phyloP scores from a whole-genome alignment of 1,139 yeast species.

The Pneumocystis oryctolagi region DNA sequence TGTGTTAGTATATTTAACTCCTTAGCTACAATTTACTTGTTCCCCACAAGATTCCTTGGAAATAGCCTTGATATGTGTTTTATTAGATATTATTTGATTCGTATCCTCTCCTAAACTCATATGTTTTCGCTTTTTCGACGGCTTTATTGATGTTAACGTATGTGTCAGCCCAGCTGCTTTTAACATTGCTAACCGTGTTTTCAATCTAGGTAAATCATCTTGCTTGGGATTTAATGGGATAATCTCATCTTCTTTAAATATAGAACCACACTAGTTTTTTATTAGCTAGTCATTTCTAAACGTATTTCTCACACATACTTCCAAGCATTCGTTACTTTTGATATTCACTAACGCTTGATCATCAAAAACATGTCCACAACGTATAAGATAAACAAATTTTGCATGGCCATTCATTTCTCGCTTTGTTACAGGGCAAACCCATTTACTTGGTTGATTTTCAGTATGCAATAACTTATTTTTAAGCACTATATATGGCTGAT shows the following conservation, averaged over 20 bases:
- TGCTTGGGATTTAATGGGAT: constrained; percentile 28
- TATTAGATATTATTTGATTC: neutral
- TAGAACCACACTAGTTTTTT: constrained; percentile 30
- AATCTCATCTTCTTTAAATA: constrained; percentile 24
- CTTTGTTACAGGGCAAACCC: constrained; percentile 42
- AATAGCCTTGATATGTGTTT: neutral
- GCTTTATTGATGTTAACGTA: constrained; percentile 30
- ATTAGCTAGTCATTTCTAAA: neutral
- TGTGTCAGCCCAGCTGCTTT: constrained; percentile 32
- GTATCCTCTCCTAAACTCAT: constrained; percentile 1
- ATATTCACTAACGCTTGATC: constrained; percentile 22
- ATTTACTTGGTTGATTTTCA: constrained; percentile 26
- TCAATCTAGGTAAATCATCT: constrained; percentile 21
- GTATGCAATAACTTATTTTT: constrained; percentile 41
- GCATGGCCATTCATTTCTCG: constrained; percentile 27
- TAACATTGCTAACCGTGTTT: constrained; percentile 28
- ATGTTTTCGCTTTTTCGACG: constrained; percentile 23
- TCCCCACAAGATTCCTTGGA: neutral
- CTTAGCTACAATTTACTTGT: too few species aligned
- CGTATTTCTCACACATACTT: neutral
- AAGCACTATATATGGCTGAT: constrained; percentile 12
- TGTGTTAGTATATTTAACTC: too few species aligned
- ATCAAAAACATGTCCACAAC: constrained; percentile 42
- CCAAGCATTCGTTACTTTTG: constrained; percentile 1
- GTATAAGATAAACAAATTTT: constrained; percentile 34